Evolutionary conservation across 768 basidiomycete genomes (phyloP), one percentile per base, ranked within the genome.

Genomic region (Naganishia kalamii): DNA sequence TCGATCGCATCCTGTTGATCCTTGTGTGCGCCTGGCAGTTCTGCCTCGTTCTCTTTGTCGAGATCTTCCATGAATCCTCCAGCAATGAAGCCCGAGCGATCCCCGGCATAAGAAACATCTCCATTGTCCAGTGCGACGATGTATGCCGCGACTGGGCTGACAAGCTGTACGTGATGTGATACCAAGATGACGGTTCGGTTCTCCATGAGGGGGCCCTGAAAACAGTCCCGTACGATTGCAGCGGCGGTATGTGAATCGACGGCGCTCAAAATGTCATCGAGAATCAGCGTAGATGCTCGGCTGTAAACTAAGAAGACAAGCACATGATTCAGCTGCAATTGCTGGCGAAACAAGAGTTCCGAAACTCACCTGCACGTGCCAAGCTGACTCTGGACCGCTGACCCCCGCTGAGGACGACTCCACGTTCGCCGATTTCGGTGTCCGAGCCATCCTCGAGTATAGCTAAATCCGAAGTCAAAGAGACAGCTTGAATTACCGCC

Each of bases 141-240:
- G 76, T 90, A 92, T 27, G 79, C 80, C 1, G 93, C 90, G 32
- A 85, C 87, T 0, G 89, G 85, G 2, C 85, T 83, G 72, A 90
- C 92, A 4, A 98, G 82, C 72, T 92, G 88, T 35, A 96, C 88
- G 72, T 94, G 92, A 73, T 99, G 94, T 2, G 93, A 96, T 57
- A 96, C 92, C 25, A 98, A 82, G 48, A 97, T 82, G 52, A 94
- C 80, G 0, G 93, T 96, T 50, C 92, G 83, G 19, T 85, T 86
- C n/a, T 80, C 77, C 74, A 92, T 82, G 44, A 96, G 80, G 50
- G 88, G 86, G 8, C 93, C 92, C 68, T 83, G 81, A 23, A 98
- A 80, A 70, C 90, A 92, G 60, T 90, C 81, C 21, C 85, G 81
- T 71, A 87, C 87, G 48, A 98, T 84, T 78, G 89, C 88, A 68